Evolutionary conservation across 768 basidiomycete genomes (phyloP).

Genomic region (Amylocystis lapponica): DNA sequence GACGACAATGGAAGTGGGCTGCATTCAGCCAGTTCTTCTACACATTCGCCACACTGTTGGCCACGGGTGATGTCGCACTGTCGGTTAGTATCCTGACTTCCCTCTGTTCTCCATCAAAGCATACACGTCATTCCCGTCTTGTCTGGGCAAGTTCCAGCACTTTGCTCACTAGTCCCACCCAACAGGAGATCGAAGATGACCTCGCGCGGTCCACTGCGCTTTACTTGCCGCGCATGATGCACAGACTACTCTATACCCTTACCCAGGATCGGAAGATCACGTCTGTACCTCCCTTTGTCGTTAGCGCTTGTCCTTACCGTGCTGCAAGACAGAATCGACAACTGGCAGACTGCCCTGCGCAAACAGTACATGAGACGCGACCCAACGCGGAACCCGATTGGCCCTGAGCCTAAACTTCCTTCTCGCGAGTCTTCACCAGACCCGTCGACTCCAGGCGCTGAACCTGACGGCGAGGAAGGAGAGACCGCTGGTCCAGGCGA

Average conservation of each 20-base stretch:
- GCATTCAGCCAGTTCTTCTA: constrained; percentile 87
- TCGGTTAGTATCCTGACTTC: constrained; percentile 36
- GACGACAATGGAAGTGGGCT: constrained; percentile 90
- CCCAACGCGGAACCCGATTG: constrained; percentile 68
- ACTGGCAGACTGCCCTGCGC: constrained; percentile 74
- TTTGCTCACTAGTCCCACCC: no score
- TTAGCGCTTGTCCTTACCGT: background rate
- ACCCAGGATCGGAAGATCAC: constrained; percentile 77
- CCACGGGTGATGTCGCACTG: constrained; percentile 65
- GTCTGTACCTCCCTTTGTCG: constrained; percentile 30
- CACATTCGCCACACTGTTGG: constrained; percentile 72
- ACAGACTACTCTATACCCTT: constrained; percentile 63
- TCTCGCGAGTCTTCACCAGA: constrained; percentile 18
- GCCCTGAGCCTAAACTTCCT: constrained; percentile 42
- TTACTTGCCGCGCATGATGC: constrained; percentile 69
- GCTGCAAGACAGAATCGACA: constrained; percentile 47
- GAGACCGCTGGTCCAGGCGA: background rate
- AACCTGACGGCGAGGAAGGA: constrained; percentile 12
- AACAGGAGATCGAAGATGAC: constrained; percentile 76
- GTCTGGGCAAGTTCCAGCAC: no score
- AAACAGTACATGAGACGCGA: constrained; percentile 73
- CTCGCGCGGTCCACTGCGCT: constrained; percentile 52
- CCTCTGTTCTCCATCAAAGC: background rate
- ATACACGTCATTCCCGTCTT: background rate
- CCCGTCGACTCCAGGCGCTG: constrained; percentile 9